phyloP scores from a whole-genome alignment of 768 basidiomycete species.

The Tubosaeta sp. region DNA sequence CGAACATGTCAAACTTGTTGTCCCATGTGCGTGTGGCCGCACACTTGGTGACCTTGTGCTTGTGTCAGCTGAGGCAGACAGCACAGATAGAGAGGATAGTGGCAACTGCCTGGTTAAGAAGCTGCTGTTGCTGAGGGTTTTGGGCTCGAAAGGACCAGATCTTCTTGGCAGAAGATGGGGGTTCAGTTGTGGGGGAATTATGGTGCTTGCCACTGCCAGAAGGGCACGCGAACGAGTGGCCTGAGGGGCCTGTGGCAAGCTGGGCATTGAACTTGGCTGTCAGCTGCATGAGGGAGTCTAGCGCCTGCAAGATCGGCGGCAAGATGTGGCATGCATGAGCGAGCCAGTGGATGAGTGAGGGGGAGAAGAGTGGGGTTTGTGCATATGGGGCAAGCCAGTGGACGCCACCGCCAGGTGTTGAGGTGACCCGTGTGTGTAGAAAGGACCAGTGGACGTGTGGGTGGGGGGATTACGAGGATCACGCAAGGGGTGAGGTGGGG shows the following conservation, averaged over 20 bases:
- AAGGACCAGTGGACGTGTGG: too few species aligned
- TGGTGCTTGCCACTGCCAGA: background rate
- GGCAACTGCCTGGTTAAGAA: background rate
- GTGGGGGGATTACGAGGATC: too few species aligned
- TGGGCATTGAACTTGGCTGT: background rate
- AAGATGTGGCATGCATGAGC: background rate
- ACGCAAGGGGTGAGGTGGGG: too few species aligned
- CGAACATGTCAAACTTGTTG: constrained; percentile 1
- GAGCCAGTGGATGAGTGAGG: too few species aligned
- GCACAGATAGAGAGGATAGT: constrained; percentile 17
- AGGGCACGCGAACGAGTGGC: background rate
- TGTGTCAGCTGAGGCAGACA: constrained; percentile 32
- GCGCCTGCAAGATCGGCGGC: background rate
- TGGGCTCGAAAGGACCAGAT: background rate
- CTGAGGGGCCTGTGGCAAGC: background rate
- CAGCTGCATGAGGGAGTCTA: background rate
- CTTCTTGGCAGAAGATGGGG: background rate
- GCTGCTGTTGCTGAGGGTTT: background rate
- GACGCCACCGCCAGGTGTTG: background rate
- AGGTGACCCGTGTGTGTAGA: too few species aligned
- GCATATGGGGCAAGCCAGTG: background rate
- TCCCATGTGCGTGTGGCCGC: constrained; percentile 19
- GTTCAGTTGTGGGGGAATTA: background rate
- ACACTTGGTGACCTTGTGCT: constrained; percentile 24
- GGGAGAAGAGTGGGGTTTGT: too few species aligned